phyloP scores from a whole-genome alignment of 2,329 filamentous ascomycete genomes.

The Salinomyces thailandicus region DNA sequence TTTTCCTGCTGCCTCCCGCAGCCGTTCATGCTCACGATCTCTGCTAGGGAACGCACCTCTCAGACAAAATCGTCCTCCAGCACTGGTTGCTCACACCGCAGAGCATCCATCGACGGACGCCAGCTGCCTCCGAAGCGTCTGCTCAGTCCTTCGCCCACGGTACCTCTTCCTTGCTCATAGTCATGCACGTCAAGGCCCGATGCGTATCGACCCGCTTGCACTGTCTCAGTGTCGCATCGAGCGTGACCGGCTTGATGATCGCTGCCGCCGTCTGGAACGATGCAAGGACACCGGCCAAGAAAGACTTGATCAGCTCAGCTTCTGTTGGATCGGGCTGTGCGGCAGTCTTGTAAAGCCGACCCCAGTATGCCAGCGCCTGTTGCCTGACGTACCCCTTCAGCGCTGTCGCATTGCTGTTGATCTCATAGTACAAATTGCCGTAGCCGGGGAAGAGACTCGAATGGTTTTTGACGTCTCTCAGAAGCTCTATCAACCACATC shows the following conservation, averaged over 20 bases:
- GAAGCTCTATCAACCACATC: too few species aligned
- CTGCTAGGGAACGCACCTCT: too few species aligned
- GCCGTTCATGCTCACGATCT: too few species aligned
- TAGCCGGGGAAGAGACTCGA: too few species aligned
- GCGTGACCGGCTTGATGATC: background rate
- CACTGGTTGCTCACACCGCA: too few species aligned
- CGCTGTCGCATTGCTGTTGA: too few species aligned
- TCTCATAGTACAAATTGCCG: too few species aligned
- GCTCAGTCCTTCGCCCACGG: slow-evolving; percentile 2
- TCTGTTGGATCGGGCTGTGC: background rate
- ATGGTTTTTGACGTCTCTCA: too few species aligned
- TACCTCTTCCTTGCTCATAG: background rate
- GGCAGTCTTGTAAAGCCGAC: background rate
- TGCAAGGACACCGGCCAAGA: background rate
- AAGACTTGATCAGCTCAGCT: background rate
- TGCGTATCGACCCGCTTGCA: background rate
- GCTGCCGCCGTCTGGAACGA: background rate
- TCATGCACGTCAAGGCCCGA: background rate
- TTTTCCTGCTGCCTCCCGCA: too few species aligned
- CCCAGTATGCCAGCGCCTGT: background rate
- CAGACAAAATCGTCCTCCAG: too few species aligned
- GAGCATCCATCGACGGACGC: too few species aligned
- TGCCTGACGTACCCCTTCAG: background rate
- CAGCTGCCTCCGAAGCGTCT: too few species aligned
- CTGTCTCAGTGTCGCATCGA: background rate